A percentile compares a stretch with the other conserved stretches of the same genome.
Conservation (phyloP, 805 yeast genomes). For the Kuraishia piskuri region DNA sequence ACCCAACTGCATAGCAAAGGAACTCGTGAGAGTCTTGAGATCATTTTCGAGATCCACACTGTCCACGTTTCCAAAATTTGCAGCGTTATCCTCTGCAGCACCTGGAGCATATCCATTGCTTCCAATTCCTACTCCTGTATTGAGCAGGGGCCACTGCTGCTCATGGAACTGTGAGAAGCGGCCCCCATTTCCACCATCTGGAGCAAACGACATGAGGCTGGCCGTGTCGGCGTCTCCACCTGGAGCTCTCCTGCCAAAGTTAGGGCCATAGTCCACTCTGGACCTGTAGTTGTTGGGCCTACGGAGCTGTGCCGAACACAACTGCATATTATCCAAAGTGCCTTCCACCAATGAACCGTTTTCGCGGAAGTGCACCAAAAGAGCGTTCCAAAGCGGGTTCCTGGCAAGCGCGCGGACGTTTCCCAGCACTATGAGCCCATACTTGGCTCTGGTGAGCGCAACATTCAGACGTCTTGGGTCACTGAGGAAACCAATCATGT, state of each 20-base stretch:
- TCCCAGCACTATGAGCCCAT: constrained; percentile 67
- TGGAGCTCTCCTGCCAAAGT: neutral
- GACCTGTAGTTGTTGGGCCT: neutral
- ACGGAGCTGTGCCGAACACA: constrained; percentile 50
- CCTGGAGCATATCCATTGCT: neutral
- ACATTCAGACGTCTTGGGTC: constrained; percentile 62
- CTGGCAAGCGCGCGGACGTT: constrained; percentile 71
- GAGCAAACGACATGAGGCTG: neutral
- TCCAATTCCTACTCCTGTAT: neutral
- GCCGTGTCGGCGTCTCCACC: neutral
- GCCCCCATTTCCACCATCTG: neutral
- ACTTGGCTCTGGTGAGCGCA: constrained; percentile 62
- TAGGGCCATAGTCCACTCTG: neutral
- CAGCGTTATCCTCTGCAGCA: constrained; percentile 2
- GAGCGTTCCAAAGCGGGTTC: constrained; percentile 69
- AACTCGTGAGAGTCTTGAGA: constrained; percentile 27
- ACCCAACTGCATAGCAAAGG: constrained; percentile 27
- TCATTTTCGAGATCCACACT: constrained; percentile 19
- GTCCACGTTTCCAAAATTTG: constrained; percentile 2
- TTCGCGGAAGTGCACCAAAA: constrained; percentile 72
- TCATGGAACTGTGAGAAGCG: neutral
- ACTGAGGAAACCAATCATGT: constrained; percentile 51
- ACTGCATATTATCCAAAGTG: constrained; percentile 67
- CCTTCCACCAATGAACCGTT: constrained; percentile 89
- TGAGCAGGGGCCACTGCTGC: neutral